A percentile compares a stretch with the other conserved stretches of the same genome.
phyloP scores from a whole-genome alignment of 306 rosid genomes.

The Albizia julibrissin region DNA sequence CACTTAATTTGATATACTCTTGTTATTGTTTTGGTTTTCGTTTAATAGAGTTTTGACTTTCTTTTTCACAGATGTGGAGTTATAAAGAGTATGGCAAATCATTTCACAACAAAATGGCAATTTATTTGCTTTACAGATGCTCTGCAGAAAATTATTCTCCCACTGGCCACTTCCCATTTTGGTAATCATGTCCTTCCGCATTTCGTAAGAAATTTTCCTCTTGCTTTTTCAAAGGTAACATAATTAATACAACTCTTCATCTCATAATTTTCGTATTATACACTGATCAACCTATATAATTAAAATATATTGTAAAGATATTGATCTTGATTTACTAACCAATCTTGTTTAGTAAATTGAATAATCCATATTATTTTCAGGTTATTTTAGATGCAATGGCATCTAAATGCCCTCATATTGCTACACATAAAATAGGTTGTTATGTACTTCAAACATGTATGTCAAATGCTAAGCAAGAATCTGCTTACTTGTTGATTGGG shows the following conservation, averaged over 20 bases:
- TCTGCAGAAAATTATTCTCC: constrained; percentile 12
- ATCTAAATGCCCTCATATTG: constrained; percentile 26
- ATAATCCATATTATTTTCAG: constrained; percentile 26
- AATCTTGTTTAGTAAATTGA: not conserved
- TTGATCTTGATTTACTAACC: not conserved
- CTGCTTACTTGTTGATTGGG: not conserved
- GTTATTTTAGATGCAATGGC: constrained; percentile 32
- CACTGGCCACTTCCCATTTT: constrained; percentile 28
- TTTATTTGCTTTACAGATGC: not conserved
- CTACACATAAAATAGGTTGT: constrained; percentile 44
- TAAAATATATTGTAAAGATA: not conserved
- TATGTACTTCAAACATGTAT: constrained; percentile 37
- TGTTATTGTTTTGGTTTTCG: not conserved
- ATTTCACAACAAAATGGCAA: not conserved
- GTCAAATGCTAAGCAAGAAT: not conserved
- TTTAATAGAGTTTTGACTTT: not conserved
- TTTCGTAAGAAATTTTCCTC: constrained; percentile 26
- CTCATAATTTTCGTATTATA: not conserved
- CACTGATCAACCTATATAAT: no score
- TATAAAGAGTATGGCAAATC: constrained; percentile 35
- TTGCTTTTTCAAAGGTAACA: not conserved
- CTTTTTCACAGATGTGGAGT: constrained; percentile 33
- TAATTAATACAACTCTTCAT: not conserved
- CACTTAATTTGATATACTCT: no score
- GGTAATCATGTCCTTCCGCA: constrained; percentile 39